Conservation (phyloP, 1,284 basidiomycete genomes). For the Irpex lacteus region DNA sequence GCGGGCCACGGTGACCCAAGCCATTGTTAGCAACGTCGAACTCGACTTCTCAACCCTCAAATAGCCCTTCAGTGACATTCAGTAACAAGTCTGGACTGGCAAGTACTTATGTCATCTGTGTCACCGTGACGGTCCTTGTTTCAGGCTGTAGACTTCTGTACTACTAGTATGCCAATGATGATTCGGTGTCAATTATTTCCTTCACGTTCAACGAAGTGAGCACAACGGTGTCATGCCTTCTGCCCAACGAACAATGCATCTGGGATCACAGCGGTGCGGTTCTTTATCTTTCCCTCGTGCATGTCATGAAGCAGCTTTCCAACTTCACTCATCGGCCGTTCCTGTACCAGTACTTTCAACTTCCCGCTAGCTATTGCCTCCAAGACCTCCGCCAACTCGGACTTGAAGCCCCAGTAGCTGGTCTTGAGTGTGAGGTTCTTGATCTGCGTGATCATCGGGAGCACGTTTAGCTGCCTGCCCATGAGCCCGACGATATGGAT, state of each 20-base stretch:
- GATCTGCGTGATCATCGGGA: conserved; percentile 7
- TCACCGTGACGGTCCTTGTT: too few species aligned
- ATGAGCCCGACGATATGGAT: conserved; percentile 19
- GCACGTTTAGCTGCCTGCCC: conserved; percentile 9
- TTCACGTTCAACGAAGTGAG: background rate
- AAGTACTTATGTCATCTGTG: too few species aligned
- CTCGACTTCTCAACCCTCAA: background rate
- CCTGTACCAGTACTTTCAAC: conserved; percentile 20
- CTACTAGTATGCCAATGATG: background rate
- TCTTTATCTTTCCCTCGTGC: conserved; percentile 15
- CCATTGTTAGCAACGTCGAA: background rate
- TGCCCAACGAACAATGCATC: background rate
- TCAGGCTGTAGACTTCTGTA: background rate
- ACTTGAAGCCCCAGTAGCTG: conserved; percentile 18
- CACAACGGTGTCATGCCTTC: too few species aligned
- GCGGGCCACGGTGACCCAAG: too few species aligned
- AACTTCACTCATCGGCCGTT: conserved; percentile 17
- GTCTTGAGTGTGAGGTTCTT: conserved; percentile 18
- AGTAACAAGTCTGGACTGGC: too few species aligned
- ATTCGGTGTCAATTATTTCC: background rate
- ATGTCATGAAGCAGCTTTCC: conserved; percentile 16
- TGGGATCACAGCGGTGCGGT: conserved; percentile 16
- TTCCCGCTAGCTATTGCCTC: conserved; percentile 20
- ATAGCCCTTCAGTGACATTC: too few species aligned
- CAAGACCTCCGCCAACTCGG: conserved; percentile 20